Conservation (phyloP, 176 grass and related monocot genomes). For the Carex cristatella region DNA sequence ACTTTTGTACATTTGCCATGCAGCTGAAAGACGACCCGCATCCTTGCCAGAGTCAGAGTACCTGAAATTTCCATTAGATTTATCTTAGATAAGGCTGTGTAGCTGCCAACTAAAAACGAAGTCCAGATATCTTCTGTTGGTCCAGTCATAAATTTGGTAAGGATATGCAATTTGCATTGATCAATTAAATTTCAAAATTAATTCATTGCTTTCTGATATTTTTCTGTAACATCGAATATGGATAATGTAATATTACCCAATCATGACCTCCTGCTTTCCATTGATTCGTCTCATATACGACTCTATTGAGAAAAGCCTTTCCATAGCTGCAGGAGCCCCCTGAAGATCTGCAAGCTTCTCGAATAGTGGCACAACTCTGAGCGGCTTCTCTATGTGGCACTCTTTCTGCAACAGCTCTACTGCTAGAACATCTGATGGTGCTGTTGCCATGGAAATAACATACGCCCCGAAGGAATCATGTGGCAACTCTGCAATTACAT, state of each 20-base stretch:
- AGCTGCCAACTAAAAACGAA: background rate
- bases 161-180: background rate
- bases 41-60: slow-evolving; percentile 99
- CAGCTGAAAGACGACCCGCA: slow-evolving; percentile 87
- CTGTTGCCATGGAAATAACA: slow-evolving; percentile 94
- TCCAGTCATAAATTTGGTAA: background rate
- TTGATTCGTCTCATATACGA: slow-evolving; percentile 92
- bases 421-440: slow-evolving; percentile 95
- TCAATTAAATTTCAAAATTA: background rate
- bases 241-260: slow-evolving; percentile 36
- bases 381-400: slow-evolving; percentile 64
- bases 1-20: slow-evolving; percentile 95
- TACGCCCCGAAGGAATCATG: slow-evolving; percentile 90
- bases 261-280: slow-evolving; percentile 98
- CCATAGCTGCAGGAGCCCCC: slow-evolving; percentile 76
- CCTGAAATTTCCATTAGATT: slow-evolving; percentile 16
- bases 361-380: slow-evolving; percentile 92
- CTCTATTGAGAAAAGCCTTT: slow-evolving; percentile 84
- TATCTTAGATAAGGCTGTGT: slow-evolving; percentile 7
- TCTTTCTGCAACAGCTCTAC: slow-evolving; percentile 85
- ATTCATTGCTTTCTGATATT: background rate
- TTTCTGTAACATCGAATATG: background rate
- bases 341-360: slow-evolving; percentile 97
- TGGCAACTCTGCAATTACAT: slow-evolving; percentile 78
- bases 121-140: background rate